These are phyloP conservation scores for Fusarium mundagurra DNA, from an alignment of 2,329 filamentous ascomycete species.

Conservation along the genomic window DNA sequence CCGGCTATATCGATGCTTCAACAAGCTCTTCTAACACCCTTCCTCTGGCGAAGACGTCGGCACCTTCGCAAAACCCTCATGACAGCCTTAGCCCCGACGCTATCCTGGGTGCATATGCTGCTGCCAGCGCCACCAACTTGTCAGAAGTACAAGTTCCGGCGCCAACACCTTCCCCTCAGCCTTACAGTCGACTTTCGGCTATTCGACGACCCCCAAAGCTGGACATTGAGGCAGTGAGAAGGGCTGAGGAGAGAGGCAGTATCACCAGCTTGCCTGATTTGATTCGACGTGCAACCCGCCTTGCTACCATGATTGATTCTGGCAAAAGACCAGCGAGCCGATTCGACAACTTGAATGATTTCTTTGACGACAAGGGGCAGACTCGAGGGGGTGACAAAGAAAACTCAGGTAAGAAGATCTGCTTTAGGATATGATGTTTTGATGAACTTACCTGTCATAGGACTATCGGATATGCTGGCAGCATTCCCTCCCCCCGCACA, in stretches of 20 bases:
- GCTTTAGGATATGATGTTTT: conserved; percentile 44
- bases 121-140: conserved; percentile 57
- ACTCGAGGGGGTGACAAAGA: conserved; percentile 53
- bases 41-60: conserved; percentile 40
- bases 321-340: conserved; percentile 73
- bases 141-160: conserved; percentile 43
- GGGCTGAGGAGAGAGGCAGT: conserved; percentile 85
- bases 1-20: conserved; percentile 58
- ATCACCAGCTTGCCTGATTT: conserved; percentile 92
- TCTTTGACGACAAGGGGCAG: conserved; percentile 56
- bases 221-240: conserved; percentile 83
- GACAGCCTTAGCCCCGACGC: conserved; percentile 53
- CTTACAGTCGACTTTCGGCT: conserved; percentile 60
- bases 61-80: conserved; percentile 22
- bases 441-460: conserved; percentile 60
- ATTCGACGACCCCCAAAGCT: conserved; percentile 76
- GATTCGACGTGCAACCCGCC: conserved; percentile 84
- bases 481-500: conserved; percentile 71
- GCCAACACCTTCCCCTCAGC: conserved; percentile 43
- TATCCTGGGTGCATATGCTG: conserved; percentile 62
- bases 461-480: conserved; percentile 71
- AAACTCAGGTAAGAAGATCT: conserved; percentile 47
- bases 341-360: conserved; percentile 63
- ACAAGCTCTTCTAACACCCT: conserved; percentile 58
- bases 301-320: conserved; percentile 88